Evolutionary conservation across 2,329 filamentous ascomycete genomes (phyloP), one percentile per base, ranked within the genome.

Genomic region (Cercospora canescens): DNA sequence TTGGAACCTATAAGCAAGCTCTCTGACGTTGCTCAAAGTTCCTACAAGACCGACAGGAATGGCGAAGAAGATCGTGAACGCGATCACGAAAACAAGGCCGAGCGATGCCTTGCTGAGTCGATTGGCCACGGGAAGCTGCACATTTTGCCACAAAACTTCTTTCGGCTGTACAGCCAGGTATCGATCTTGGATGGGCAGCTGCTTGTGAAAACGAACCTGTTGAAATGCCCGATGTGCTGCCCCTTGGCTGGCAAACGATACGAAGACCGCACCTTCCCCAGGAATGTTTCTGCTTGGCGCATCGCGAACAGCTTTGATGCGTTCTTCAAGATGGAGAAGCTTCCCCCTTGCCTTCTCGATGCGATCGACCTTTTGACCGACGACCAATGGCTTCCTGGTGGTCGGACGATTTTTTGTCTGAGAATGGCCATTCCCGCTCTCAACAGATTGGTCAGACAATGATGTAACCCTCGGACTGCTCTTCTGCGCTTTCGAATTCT

Each of bases 191-290:
- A 82, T 71, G 66, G 71, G 80, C 66, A 74, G 54, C n/a, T 71
- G 71, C 34, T 73, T 71, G 28, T 75, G 73, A 50, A 78, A 75
- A 5, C 62, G 72, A 52, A 76, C 68, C 30, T 71, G 62, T 78
- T 97, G 93, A 79, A 88, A 93, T 18, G 94, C 94, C 60, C 88
- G 86, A 78, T 98, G 93, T 7, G 95, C 95, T 65, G 91, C 90
- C 64, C 89, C 87, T 78, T 97, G 94, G 4, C 85, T 88, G 66
- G 87, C 85, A 74, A 97, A 99, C 76, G 97, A 92, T 66, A 98
- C 87, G 75, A 99, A 98, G 6, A 95, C 91, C 18, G 91, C 90
- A 0, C 90, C 82, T 61, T 89, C 86, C 60, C 88, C 85, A 54
- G 85, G 87, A 14, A 74, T 52, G 41, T 91, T 85, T 60, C 91